Percentiles rank a stretch among this genome's conserved stretches.
Evolutionary conservation across 106 monocot genomes (phyloP).

Genomic region (Allium fistulosum): DNA sequence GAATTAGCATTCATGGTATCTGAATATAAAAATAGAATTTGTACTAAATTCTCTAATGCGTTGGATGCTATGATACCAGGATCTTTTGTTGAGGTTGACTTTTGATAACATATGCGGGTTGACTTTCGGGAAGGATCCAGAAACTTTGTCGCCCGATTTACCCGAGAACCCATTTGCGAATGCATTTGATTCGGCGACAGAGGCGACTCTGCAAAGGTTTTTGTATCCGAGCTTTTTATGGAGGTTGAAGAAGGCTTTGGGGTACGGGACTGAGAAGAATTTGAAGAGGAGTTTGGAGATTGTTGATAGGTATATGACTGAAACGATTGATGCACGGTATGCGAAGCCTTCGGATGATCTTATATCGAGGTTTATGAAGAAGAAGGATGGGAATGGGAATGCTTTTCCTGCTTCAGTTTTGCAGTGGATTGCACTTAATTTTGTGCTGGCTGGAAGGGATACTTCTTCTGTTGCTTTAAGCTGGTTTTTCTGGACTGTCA

Average conservation of each 20-base stretch:
- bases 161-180: conserved; percentile 68
- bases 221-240: conserved; percentile 71
- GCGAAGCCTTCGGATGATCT: conserved; percentile 62
- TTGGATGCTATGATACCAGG: conserved; percentile 12
- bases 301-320: conserved; percentile 59
- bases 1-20: too few relatives aligned
- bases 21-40: too few relatives aligned
- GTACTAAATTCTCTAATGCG: too few relatives aligned
- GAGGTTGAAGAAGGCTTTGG: conserved; percentile 66
- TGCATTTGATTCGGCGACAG: conserved; percentile 74
- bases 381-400: conserved; percentile 46
- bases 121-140: conserved; percentile 82
- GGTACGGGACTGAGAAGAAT: conserved; percentile 48
- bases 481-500: conserved; percentile 87
- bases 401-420: conserved; percentile 47
- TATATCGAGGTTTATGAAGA: conserved; percentile 82
- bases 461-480: conserved; percentile 86
- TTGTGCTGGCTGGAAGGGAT: conserved; percentile 84
- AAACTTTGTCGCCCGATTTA: conserved; percentile 66
- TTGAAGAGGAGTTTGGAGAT: conserved; percentile 45
- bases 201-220: conserved; percentile 67
- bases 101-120: conserved; percentile 93
- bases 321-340: conserved; percentile 44
- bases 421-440: conserved; percentile 76
- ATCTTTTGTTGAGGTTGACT: conserved; percentile 78